Evolutionary conservation across 345 rosid species (phyloP).

Genomic region (Euclidium syriacum): DNA sequence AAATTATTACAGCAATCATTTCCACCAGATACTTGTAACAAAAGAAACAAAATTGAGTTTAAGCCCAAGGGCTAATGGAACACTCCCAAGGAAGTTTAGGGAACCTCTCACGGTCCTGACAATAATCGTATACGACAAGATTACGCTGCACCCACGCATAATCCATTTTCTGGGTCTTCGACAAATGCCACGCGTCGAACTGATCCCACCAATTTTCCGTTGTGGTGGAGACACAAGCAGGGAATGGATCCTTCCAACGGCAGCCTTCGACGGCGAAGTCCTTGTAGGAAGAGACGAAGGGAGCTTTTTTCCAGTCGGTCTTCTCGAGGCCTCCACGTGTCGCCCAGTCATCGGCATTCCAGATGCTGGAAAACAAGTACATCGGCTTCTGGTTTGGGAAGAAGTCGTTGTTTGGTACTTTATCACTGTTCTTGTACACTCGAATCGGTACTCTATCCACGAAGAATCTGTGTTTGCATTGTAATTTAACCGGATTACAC

Average conservation of each 20-base stretch:
- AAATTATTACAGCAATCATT: conserved; percentile 13
- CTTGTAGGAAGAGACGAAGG: conserved; percentile 85
- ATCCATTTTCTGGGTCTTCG: conserved; percentile 71
- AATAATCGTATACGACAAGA: conserved; percentile 86
- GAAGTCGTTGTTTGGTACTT: conserved; percentile 57
- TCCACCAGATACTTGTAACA: background rate
- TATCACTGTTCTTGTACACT: conserved; percentile 77
- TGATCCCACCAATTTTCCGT: conserved; percentile 96
- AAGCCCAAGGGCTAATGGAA: conserved; percentile 82
- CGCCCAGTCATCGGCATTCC: conserved; percentile 99
- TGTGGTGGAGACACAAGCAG: conserved; percentile 81
- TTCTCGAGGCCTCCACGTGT: conserved; percentile 95
- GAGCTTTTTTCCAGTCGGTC: conserved; percentile 83
- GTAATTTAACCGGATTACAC: background rate
- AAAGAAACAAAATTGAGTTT: conserved; percentile 22
- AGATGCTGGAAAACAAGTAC: conserved; percentile 92
- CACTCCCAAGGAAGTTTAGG: conserved; percentile 68
- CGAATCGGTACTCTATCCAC: conserved; percentile 75
- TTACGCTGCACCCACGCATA: conserved; percentile 89
- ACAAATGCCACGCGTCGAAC: conserved; percentile 78
- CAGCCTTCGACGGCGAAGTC: conserved; percentile 84
- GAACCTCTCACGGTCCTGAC: conserved; percentile 58
- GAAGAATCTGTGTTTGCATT: conserved; percentile 50
- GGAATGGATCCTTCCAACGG: conserved; percentile 91
- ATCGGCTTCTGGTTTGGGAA: conserved; percentile 94